Percentiles rank a stretch among this genome's conserved stretches.
phyloP scores from a whole-genome alignment of 1,284 basidiomycete species.

The Pseudozyma sp. region DNA sequence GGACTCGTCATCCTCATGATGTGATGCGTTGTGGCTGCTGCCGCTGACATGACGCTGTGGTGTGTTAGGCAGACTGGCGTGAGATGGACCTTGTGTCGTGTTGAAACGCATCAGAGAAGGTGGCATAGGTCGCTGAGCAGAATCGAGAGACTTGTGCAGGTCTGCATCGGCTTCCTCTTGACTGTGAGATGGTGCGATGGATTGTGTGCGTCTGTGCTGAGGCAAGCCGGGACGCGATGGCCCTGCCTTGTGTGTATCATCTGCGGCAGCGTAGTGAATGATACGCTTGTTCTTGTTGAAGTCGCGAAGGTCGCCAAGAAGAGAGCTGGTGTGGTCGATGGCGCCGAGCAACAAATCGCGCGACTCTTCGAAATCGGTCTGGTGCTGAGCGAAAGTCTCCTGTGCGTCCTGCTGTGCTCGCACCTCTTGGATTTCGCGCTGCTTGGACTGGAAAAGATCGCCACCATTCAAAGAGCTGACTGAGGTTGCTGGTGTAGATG shows the following conservation, averaged over 20 bases:
- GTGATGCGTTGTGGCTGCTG: not conserved
- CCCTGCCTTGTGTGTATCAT: constrained; percentile 10
- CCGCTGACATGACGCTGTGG: constrained; percentile 24
- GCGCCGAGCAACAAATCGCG: constrained; percentile 70
- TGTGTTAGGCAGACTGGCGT: constrained; percentile 46
- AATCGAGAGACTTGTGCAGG: constrained; percentile 16
- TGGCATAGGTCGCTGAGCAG: constrained; percentile 23
- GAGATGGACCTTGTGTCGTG: constrained; percentile 28
- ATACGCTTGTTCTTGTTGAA: constrained; percentile 90
- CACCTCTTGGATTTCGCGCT: constrained; percentile 26
- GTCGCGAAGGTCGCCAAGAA: constrained; percentile 79
- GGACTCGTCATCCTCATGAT: constrained; percentile 21
- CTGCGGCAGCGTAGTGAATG: constrained; percentile 79
- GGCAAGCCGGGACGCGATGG: constrained; percentile 17
- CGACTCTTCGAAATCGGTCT: constrained; percentile 46
- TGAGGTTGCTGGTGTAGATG: constrained; percentile 25
- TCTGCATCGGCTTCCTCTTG: constrained; percentile 37
- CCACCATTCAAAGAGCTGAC: constrained; percentile 18
- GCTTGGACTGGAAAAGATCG: constrained; percentile 33
- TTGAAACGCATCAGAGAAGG: constrained; percentile 41
- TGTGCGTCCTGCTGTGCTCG: constrained; percentile 35
- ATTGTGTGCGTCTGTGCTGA: constrained; percentile 36
- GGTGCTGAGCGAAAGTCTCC: constrained; percentile 40
- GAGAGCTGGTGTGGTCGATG: constrained; percentile 78
- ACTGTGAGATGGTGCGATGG: constrained; percentile 24